Evolutionary conservation across 2,329 filamentous ascomycete species (phyloP), one percentile per base, ranked within the genome.

Genomic region (Nigrospora oryzae): DNA sequence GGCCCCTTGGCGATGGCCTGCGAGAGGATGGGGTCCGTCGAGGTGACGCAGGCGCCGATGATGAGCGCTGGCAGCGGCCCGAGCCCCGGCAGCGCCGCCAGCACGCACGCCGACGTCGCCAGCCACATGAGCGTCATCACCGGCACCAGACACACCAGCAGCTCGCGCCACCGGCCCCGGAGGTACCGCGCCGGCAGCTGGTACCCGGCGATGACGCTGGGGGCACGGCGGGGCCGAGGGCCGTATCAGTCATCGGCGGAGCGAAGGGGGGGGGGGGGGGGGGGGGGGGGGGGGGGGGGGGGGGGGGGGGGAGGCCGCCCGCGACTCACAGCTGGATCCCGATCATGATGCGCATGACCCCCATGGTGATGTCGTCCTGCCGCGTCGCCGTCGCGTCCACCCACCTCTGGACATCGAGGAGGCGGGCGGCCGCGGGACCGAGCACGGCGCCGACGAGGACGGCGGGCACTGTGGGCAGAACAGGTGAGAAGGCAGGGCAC

Each of bases 71-170:
- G 64, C 3, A 79, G 63, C 13, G 78, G 63, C 0, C 71, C 69
- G 8, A 82, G 47, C 16, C 75, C 73, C 0, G 78, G 77, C 3
- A 81, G 64, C 14, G 71, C 73, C 5, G 73, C 63, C 31, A 78
- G 59, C 37, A 83, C 68, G 48, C 77, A 81, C 2, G 69, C 63
- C 0, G 74, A 75, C 0, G 77, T 81, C 50, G 63, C 68, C 8
- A 83, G 56, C 79, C 79, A 83, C 70, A 79, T 79, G 42, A 79
- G 60, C 1, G 75, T 75, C 79, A 82, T 82, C 49, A 80, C 64
- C 2, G 78, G 78, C 5, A 82, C 52, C 7, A 83, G 63, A 38
- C 71, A 74, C 11, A 82, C 66, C 5, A 67, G 57, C 59, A 82
- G 68, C 45, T 79, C 76, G 44, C 70, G 74, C 62, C 70, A 73